Base-by-base conservation (phyloP, 192 early-diverging fungal genomes). In the Piromyces sp. region DNA sequence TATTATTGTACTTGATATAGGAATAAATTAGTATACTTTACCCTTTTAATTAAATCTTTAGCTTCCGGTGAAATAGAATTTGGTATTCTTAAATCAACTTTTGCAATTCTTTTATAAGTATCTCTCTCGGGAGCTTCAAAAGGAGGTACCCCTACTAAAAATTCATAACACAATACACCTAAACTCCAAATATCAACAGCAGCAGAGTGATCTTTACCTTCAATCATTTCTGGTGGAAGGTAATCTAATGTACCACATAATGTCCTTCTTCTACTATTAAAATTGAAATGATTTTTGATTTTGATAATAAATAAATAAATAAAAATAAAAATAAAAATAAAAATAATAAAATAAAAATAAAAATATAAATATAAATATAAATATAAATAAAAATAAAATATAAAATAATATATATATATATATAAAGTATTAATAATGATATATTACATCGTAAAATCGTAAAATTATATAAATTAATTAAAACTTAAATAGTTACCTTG, bases 181-280 rank as follows among this genome's bases (percentile, higher is more conserved):
- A 98, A 86, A 22, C 93, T 93, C 97, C 97, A 98, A 81, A 96
- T 83, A 85, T 98, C 97, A 13, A 97, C 95, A 7, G 89, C 90
- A 30, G 89, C 90, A 33, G 90, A 90, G 85, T 97, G 95, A 80
- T 90, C 89, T 68, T 90, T 86, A 11, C 93, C 95, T 81, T 96
- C 94, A 9, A 98, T 93, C 93, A 97, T 96, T 89, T 98, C 97
- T 22, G 97, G 97, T 12, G 97, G 93, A 51, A 98, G 85, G 84
- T 98, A 98, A 85, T 98, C 97, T 80, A 97, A 86, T 12, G 97
- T 98, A 17, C 97, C 97, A 83, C 97, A 98, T 28, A 97, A 83
- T 0, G 97, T 98, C 78, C 86, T 87, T 80, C 97, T 89, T 85
- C 96, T 93, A 80, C 79, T 79, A 4, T 33, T 33, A 33, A 33